A percentile compares a stretch with the other conserved stretches of the same genome.
These are phyloP conservation scores for Dothistroma pini DNA, from an alignment of 2,329 filamentous ascomycete species.

Conservation along the genomic window DNA sequence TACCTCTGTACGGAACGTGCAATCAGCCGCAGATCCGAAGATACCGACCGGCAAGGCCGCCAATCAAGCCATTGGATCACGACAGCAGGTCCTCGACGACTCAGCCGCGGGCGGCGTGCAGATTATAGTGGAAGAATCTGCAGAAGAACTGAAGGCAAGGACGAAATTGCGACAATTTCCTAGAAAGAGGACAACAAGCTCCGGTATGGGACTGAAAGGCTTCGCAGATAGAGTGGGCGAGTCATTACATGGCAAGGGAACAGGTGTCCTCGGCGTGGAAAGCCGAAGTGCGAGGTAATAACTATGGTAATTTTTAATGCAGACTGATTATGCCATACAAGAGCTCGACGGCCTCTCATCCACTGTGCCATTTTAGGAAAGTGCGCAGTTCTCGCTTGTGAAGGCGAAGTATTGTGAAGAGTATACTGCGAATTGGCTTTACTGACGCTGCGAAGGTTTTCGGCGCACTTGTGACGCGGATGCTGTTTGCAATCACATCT, in stretches of 20 bases:
- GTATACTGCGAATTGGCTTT: too few species aligned
- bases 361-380: too few species aligned
- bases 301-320: constrained; percentile 7
- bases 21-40: constrained; percentile 21
- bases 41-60: constrained; percentile 38
- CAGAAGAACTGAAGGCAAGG: constrained; percentile 37
- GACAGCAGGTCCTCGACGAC: constrained; percentile 42
- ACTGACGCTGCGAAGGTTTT: too few species aligned
- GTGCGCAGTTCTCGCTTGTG: too few species aligned
- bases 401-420: too few species aligned
- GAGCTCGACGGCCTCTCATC: too few species aligned
- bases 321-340: constrained; percentile 21
- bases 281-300: constrained; percentile 27
- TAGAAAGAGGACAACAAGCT: constrained; percentile 40
- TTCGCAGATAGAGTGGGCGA: constrained; percentile 45
- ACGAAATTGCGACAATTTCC: constrained; percentile 34
- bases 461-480: too few species aligned
- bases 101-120: constrained; percentile 33
- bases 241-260: constrained; percentile 45
- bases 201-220: constrained; percentile 38
- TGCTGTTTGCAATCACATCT: too few species aligned
- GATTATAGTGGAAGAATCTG: constrained; percentile 39
- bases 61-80: constrained; percentile 38
- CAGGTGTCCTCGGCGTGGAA: constrained; percentile 45
- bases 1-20: constrained; percentile 21